phyloP scores from a whole-genome alignment of 768 basidiomycete genomes.

The Tricholoma saponaceum region DNA sequence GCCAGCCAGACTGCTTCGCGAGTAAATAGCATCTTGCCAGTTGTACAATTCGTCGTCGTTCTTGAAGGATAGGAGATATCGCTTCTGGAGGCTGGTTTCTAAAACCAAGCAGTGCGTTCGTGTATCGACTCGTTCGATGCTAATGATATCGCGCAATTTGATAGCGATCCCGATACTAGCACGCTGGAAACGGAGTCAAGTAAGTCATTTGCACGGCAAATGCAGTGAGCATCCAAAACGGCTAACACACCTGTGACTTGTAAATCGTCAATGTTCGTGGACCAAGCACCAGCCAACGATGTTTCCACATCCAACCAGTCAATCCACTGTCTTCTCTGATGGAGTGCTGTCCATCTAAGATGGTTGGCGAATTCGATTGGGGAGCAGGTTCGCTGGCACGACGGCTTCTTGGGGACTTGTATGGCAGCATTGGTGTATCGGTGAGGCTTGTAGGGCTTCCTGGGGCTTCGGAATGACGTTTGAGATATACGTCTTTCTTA shows the following conservation, averaged over 20 bases:
- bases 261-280: constrained; percentile 64
- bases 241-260: constrained; percentile 64
- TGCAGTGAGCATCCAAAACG: neutral
- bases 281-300: constrained; percentile 71
- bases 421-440: constrained; percentile 12
- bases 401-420: constrained; percentile 2
- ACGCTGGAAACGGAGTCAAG: neutral
- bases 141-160: constrained; percentile 21
- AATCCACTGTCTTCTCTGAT: constrained; percentile 74
- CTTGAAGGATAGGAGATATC: constrained; percentile 24
- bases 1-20: constrained; percentile 19
- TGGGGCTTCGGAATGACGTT: neutral
- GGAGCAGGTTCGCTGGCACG: constrained; percentile 1
- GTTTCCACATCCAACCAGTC: constrained; percentile 71
- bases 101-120: constrained; percentile 11
- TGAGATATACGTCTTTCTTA: constrained; percentile 3
- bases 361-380: constrained; percentile 23
- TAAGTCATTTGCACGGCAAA: neutral
- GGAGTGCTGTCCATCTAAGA: constrained; percentile 57
- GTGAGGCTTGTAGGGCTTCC: constrained; percentile 3
- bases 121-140: constrained; percentile 14
- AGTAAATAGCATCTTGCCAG: constrained; percentile 30
- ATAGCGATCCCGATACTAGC: constrained; percentile 9
- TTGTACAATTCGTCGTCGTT: constrained; percentile 23
- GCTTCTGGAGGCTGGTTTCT: constrained; percentile 18